Evolutionary conservation across 1,284 basidiomycete species (phyloP).

Genomic region (Pseudozyma sp.): DNA sequence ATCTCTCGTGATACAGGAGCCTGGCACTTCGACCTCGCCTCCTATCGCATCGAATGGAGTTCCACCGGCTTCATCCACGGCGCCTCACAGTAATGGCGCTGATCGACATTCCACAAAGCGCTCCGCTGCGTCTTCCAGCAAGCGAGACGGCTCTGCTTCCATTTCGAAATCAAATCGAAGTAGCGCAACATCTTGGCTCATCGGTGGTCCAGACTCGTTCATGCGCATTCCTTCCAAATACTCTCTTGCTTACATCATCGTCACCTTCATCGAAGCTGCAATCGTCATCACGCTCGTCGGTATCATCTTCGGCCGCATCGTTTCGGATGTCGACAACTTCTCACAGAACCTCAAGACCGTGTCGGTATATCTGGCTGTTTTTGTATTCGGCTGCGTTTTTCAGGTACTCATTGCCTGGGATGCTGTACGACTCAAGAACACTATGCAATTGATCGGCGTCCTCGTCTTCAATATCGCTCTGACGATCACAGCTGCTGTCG

Average conservation of each 20-base stretch:
- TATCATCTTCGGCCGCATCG: conserved; percentile 54
- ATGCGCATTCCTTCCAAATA: conserved; percentile 34
- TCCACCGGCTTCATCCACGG: not conserved
- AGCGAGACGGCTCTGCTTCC: conserved; percentile 32
- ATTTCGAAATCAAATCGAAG: conserved; percentile 30
- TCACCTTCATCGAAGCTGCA: conserved; percentile 44
- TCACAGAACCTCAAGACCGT: conserved; percentile 62
- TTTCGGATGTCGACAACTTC: conserved; percentile 35
- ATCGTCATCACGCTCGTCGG: conserved; percentile 54
- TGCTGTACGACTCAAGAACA: conserved; percentile 60
- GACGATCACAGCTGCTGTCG: conserved; percentile 54
- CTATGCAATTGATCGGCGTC: conserved; percentile 61
- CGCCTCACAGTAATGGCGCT: not conserved
- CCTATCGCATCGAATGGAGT: conserved; percentile 10
- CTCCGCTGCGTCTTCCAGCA: conserved; percentile 16
- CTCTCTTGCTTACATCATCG: conserved; percentile 32
- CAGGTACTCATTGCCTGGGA: conserved; percentile 57
- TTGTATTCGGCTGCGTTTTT: conserved; percentile 59
- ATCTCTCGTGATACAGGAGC: conserved; percentile 27
- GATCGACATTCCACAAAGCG: not conserved
- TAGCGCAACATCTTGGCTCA: conserved; percentile 35
- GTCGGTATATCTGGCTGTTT: conserved; percentile 58
- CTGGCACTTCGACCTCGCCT: conserved; percentile 4
- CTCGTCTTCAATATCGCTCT: conserved; percentile 60
- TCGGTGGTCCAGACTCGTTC: conserved; percentile 24